A percentile compares a stretch with the other conserved stretches of the same genome.
These are phyloP conservation scores for Phytophthora meadii DNA, from an alignment of 352 stramenopile species.

Conservation along the genomic window DNA sequence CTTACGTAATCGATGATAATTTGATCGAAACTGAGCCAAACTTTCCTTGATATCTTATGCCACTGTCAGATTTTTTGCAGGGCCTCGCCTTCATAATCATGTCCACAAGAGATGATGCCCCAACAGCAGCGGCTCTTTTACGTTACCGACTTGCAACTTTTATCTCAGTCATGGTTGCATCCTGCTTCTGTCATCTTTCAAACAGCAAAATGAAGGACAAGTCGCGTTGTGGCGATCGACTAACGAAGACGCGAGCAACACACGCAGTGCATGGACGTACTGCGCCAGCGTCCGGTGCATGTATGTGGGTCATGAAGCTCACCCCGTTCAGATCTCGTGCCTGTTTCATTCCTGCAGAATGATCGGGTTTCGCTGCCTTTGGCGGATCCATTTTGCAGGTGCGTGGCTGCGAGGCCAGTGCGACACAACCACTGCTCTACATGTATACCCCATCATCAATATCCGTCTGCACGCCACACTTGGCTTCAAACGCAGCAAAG, in stretches of 20 bases:
- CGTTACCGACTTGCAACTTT: background rate
- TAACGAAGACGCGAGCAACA: background rate
- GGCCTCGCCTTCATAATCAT: background rate
- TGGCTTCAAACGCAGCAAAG: too few species aligned
- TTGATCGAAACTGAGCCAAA: background rate
- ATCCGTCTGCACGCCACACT: too few species aligned
- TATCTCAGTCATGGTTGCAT: background rate
- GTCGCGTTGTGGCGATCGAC: background rate
- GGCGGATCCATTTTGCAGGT: slow-evolving; percentile 11
- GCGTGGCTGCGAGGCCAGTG: background rate
- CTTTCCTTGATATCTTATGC: background rate
- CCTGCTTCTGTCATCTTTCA: background rate
- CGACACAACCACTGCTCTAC: background rate
- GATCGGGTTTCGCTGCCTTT: background rate
- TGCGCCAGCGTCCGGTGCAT: too few species aligned
- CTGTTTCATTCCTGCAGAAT: background rate
- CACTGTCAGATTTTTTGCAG: background rate
- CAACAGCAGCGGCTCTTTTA: background rate
- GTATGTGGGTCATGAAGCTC: too few species aligned
- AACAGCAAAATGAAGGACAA: background rate
- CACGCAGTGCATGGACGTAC: too few species aligned
- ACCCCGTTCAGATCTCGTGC: too few species aligned
- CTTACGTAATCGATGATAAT: too few species aligned
- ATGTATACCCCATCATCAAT: too few species aligned
- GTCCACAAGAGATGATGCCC: slow-evolving; percentile 1